phyloP scores from a whole-genome alignment of 1,139 yeast genomes.

The Nematodospora anomalae region DNA sequence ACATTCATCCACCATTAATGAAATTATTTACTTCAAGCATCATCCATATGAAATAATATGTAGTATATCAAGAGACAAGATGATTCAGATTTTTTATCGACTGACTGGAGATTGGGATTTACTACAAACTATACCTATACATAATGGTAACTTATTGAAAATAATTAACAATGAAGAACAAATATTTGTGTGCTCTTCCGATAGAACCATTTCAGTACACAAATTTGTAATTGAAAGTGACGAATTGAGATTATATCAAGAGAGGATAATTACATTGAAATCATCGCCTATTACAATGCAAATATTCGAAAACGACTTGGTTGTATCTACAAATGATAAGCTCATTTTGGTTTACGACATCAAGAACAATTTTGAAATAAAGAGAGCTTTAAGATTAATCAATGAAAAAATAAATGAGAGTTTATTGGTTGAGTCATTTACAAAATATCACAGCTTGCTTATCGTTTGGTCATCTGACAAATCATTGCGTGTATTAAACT shows the following conservation, averaged over 20 bases:
- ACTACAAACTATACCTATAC: conserved; percentile 56
- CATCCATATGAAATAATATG: conserved; percentile 29
- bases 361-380: conserved; percentile 31
- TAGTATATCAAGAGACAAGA: conserved; percentile 59
- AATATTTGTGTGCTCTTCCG: conserved; percentile 57
- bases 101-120: conserved; percentile 42
- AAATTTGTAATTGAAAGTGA: conserved; percentile 25
- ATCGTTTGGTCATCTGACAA: conserved; percentile 53
- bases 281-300: conserved; percentile 46
- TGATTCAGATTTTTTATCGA: conserved; percentile 52
- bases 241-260: conserved; percentile 24
- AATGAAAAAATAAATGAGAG: conserved; percentile 38
- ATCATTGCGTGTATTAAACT: conserved; percentile 52
- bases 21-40: conserved; percentile 32
- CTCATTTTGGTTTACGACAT: conserved; percentile 41
- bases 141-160: conserved; percentile 53
- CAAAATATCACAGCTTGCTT: conserved; percentile 26
- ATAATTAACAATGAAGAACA: conserved; percentile 29
- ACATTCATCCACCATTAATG: conserved; percentile 52
- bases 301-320: conserved; percentile 32
- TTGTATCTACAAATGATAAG: conserved; percentile 57
- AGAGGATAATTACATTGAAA: conserved; percentile 50
- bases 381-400: conserved; percentile 41
- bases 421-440: conserved; percentile 43
- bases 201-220: conserved; percentile 58